Evolutionary conservation across 768 basidiomycete species (phyloP).

Genomic region (Brasilioporus rufonigricans): DNA sequence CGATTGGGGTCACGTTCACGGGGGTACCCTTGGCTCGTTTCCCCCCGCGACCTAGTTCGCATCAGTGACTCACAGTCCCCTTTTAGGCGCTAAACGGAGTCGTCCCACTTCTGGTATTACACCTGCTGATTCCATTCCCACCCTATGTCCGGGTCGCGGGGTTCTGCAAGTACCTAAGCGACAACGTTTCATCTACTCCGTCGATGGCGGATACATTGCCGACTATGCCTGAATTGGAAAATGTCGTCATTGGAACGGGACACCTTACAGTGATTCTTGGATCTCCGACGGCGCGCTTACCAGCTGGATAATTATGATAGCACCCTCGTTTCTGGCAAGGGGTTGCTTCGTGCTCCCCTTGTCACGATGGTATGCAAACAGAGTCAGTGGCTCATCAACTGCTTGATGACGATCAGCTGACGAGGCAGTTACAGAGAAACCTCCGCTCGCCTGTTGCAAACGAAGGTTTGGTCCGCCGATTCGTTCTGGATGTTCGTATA

Average conservation of each 20-base stretch:
- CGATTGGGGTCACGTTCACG: background rate
- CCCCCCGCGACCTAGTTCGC: background rate
- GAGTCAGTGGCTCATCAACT: constrained; percentile 2
- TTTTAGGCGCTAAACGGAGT: constrained; percentile 5
- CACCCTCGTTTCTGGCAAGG: background rate
- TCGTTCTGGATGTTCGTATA: constrained; percentile 7
- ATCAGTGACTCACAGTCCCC: constrained; percentile 3
- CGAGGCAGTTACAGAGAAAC: background rate
- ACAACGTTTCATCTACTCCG: constrained; percentile 14
- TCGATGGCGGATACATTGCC: constrained; percentile 27
- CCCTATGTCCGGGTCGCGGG: constrained; percentile 18
- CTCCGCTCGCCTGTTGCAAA: constrained; percentile 2
- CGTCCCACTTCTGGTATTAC: constrained; percentile 4
- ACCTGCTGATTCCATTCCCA: constrained; percentile 11
- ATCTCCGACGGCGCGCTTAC: background rate
- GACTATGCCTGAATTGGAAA: background rate
- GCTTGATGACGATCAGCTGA: background rate
- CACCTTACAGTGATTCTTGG: background rate
- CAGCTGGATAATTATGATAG: background rate
- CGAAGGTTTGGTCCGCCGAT: constrained; percentile 3
- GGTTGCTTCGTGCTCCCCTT: background rate
- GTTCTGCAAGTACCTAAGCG: constrained; percentile 10
- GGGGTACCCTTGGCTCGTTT: constrained; percentile 1
- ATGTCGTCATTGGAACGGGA: constrained; percentile 1
- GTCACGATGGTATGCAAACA: background rate